phyloP scores from a whole-genome alignment of 2,329 filamentous ascomycete genomes.

The Xylariaceae sp. region DNA sequence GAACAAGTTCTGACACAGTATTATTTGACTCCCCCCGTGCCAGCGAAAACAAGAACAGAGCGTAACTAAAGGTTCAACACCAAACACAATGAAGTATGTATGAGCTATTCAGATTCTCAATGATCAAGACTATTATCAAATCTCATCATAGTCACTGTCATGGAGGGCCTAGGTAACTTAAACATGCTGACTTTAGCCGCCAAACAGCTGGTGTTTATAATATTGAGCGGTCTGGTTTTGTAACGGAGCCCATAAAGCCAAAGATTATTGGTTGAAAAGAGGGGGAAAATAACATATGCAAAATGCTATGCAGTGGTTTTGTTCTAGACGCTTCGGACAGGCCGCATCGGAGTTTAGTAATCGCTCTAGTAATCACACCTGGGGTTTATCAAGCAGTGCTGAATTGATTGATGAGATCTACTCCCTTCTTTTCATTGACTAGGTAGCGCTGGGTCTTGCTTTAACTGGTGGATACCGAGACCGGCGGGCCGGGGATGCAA shows the following conservation, averaged over 20 bases:
- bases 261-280: too few species aligned
- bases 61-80: too few species aligned
- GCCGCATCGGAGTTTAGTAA: constrained; percentile 13
- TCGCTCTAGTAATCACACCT: constrained; percentile 22
- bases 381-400: background rate
- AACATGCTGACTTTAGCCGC: background rate
- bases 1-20: too few species aligned
- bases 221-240: too few species aligned
- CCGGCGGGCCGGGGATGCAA: constrained; percentile 6
- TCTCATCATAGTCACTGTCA: too few species aligned
- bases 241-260: background rate
- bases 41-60: too few species aligned
- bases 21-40: too few species aligned
- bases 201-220: background rate
- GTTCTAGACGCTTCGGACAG: constrained; percentile 25
- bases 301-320: constrained; percentile 7
- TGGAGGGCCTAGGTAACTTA: background rate
- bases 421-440: background rate
- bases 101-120: too few species aligned
- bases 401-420: background rate
- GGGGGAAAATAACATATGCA: too few species aligned
- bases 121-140: too few species aligned
- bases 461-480: constrained; percentile 16
- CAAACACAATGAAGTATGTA: too few species aligned
- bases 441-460: background rate